Percentiles rank a stretch among this genome's conserved stretches.
phyloP scores from a whole-genome alignment of 179 eudicot genomes.

The Silene coronaria region DNA sequence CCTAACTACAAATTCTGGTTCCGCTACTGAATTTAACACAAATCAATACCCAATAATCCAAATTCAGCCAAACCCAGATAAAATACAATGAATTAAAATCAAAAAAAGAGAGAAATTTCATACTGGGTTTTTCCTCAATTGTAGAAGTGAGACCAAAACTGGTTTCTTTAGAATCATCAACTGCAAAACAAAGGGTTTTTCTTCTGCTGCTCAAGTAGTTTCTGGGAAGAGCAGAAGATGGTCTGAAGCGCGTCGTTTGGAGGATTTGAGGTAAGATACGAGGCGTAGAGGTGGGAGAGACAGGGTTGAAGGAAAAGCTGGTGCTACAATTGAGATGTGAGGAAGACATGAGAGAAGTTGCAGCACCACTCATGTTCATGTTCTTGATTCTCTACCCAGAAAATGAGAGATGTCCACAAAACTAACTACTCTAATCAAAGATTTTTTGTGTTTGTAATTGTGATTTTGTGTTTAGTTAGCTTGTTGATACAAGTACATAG shows the following conservation, averaged over 20 bases:
- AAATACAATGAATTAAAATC: neutral
- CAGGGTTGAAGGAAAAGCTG: conserved; percentile 36
- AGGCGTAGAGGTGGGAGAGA: conserved; percentile 35
- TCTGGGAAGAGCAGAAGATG: conserved; percentile 13
- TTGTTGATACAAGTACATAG: neutral
- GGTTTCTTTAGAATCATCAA: conserved; percentile 43
- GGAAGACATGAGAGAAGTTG: conserved; percentile 38
- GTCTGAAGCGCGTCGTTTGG: conserved; percentile 16
- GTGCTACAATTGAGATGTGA: conserved; percentile 30
- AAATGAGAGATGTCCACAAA: neutral
- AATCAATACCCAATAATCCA: neutral
- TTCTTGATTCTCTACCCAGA: neutral
- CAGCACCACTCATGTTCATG: conserved; percentile 33
- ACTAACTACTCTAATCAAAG: too few species aligned
- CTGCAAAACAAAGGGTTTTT: conserved; percentile 49
- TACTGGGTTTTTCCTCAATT: conserved; percentile 60
- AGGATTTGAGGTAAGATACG: conserved; percentile 28
- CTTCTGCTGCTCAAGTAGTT: conserved; percentile 11
- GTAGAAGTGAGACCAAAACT: conserved; percentile 38
- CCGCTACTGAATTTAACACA: neutral
- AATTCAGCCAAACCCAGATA: neutral
- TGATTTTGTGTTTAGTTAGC: neutral
- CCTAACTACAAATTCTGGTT: too few species aligned
- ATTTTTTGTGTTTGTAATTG: neutral
- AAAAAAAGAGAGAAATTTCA: neutral